Percentiles rank a stretch among this genome's conserved stretches.
These are phyloP conservation scores for Cladosporium sphaerospermum DNA, from an alignment of 2,329 filamentous ascomycete species.

Conservation along the genomic window DNA sequence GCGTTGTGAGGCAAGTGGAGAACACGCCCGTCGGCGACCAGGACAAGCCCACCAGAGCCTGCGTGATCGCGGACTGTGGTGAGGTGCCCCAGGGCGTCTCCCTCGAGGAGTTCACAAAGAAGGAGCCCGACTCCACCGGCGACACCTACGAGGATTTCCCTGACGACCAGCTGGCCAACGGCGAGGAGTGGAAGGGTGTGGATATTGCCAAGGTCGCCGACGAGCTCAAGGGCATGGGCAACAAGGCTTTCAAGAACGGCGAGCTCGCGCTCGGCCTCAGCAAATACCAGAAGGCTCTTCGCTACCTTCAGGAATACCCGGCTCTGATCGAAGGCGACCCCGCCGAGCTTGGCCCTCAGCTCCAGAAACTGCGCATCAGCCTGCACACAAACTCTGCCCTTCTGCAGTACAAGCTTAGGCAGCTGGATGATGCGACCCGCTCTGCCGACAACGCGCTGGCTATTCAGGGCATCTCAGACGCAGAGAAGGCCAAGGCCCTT, in stretches of 20 bases:
- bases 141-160: constrained; percentile 95
- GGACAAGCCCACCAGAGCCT: constrained; percentile 73
- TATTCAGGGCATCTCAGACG: constrained; percentile 56
- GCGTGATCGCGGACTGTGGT: constrained; percentile 73
- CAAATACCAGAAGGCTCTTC: constrained; percentile 91
- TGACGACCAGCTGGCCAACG: constrained; percentile 60
- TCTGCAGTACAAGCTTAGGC: constrained; percentile 71
- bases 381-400: constrained; percentile 86
- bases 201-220: constrained; percentile 71
- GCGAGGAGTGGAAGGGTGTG: constrained; percentile 57
- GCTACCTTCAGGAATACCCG: constrained; percentile 82
- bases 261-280: constrained; percentile 65
- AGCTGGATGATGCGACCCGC: constrained; percentile 63
- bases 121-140: constrained; percentile 70
- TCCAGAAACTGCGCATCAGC: constrained; percentile 71
- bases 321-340: constrained; percentile 63
- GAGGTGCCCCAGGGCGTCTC: constrained; percentile 67
- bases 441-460: constrained; percentile 69
- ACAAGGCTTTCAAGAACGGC: constrained; percentile 80
- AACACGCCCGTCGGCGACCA: constrained; percentile 65
- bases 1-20: constrained; percentile 82
- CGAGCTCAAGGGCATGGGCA: constrained; percentile 86
- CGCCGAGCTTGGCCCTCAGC: constrained; percentile 57
- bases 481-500: constrained; percentile 81
- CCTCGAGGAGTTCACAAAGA: constrained; percentile 60